Evolutionary conservation across 306 rosid genomes (phyloP), one percentile per base, ranked within the genome.

Genomic region (Cicer cuneatum): DNA sequence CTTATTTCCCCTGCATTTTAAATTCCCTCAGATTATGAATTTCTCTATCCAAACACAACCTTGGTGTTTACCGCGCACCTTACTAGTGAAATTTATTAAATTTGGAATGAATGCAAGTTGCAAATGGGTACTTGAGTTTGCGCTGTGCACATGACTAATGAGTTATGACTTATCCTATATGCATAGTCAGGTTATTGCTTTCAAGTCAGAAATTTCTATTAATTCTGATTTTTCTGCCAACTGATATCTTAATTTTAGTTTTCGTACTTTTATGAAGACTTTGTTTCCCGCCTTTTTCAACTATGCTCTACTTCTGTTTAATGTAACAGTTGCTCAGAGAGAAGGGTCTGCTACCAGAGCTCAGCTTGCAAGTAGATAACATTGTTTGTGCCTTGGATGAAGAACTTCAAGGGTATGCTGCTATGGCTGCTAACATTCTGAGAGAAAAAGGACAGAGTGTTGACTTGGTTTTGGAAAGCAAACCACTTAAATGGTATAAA

Each of bases 401-500:
- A 79, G 89, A 88, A 79, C 97, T 94, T 73, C 98, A 91, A 87
- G 98, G 91, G 51, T 86, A 82, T 71, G 97, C 98, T 86, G 87
- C 96, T 37, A 78, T 71, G 60, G 97, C 89, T 82, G 97, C 97
- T 77, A 88, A 83, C 64, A 73, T 87, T 72, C 97, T 94, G 38
- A 79, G 97, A 76, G 90, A 78, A 52, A 88, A 90, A 70, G 93
- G 97, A 29, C 89, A 83, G 73, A 87, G 80, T 82, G 96, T 90
- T 74, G 96, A 94, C 84, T 86, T 94, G 85, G 98, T 91, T 53
- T 85, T 94, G 86, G 96, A 91, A 87, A 91, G 85, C 81, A 94
- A 94, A 86, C 95, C 93, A 5, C 97, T 94, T 42, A 90, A 94
- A 85, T 94, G 97, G 98, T 94, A 86, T 66, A 42, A 41, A 9